phyloP scores from a whole-genome alignment of 2,329 filamentous ascomycete species.

The Atkinsonella hypoxylon region DNA sequence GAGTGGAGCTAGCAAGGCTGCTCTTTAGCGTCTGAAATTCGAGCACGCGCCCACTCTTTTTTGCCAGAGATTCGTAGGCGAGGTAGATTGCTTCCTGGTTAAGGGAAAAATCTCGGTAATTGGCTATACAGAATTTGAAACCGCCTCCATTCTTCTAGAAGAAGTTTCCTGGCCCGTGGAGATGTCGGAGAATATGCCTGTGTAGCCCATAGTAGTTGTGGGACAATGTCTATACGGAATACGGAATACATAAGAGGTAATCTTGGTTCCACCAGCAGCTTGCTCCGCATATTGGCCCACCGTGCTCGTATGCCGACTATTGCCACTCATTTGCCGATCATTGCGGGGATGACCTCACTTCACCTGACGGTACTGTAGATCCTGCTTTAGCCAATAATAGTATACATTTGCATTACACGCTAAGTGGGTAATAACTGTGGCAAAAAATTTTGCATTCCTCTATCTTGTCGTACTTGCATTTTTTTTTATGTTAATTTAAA shows the following conservation, averaged over 20 bases:
- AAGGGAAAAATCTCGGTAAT: conserved; percentile 40
- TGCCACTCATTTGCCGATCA: too few relatives aligned
- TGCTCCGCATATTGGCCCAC: too few relatives aligned
- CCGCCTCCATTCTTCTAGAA: conserved; percentile 39
- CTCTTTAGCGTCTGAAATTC: conserved; percentile 36
- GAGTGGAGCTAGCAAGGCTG: conserved; percentile 39
- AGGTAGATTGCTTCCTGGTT: conserved; percentile 36
- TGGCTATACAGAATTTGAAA: conserved; percentile 40
- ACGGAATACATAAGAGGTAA: conserved; percentile 43
- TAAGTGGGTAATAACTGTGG: too few relatives aligned
- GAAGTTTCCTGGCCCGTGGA: conserved; percentile 33
- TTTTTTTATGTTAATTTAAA: too few relatives aligned
- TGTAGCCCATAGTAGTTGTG: conserved; percentile 24
- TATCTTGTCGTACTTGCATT: too few relatives aligned
- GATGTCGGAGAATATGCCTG: conserved; percentile 41
- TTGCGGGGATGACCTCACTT: too few relatives aligned
- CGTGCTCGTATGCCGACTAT: too few relatives aligned
- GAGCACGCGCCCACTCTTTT: conserved; percentile 30
- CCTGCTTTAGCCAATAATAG: too few relatives aligned
- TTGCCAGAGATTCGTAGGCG: conserved; percentile 42
- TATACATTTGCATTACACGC: too few relatives aligned
- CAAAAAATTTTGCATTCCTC: too few relatives aligned
- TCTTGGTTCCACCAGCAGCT: too few relatives aligned
- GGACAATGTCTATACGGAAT: conserved; percentile 37
- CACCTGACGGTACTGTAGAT: too few relatives aligned